Percentiles rank a stretch among this genome's conserved stretches.
phyloP scores from a whole-genome alignment of 1,284 basidiomycete genomes.

The Austroboletus novae-zelandiae region DNA sequence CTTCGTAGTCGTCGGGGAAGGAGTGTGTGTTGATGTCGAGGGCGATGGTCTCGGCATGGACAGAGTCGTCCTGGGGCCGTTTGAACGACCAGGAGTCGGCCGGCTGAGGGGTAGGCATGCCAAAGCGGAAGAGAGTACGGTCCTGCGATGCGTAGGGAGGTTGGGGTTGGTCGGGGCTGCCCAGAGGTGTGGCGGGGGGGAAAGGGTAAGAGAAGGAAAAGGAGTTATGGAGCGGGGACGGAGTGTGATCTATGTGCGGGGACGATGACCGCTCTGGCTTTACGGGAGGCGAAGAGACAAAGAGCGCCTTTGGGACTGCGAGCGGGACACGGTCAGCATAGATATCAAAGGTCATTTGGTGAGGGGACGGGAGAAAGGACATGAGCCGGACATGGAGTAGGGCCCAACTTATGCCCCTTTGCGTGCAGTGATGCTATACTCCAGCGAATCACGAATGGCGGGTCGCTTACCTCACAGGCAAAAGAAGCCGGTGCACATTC shows the following conservation, averaged over 20 bases:
- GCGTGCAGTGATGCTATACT: neutral
- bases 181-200: neutral
- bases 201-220: conserved; percentile 24
- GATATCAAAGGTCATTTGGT: conserved; percentile 21
- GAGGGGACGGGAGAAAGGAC: neutral
- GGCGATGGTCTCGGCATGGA: conserved; percentile 8
- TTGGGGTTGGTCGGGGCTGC: neutral
- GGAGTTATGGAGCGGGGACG: conserved; percentile 12
- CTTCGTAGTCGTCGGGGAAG: conserved; percentile 53
- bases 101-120: conserved; percentile 17
- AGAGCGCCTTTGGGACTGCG: conserved; percentile 5
- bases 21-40: conserved; percentile 36
- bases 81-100: conserved; percentile 26
- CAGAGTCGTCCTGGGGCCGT: conserved; percentile 8
- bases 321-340: conserved; percentile 16
- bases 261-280: conserved; percentile 31
- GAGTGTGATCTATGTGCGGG: conserved; percentile 20
- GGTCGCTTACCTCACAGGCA: conserved; percentile 18
- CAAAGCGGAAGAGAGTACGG: conserved; percentile 23
- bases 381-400: neutral
- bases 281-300: conserved; percentile 16
- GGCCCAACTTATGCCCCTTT: conserved; percentile 8
- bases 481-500: conserved; percentile 3
- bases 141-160: neutral
- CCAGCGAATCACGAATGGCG: neutral